A percentile compares a stretch with the other conserved stretches of the same genome.
Conservation (phyloP, 371 early-diverging fungal genomes). For the Rhizopus delemar region DNA sequence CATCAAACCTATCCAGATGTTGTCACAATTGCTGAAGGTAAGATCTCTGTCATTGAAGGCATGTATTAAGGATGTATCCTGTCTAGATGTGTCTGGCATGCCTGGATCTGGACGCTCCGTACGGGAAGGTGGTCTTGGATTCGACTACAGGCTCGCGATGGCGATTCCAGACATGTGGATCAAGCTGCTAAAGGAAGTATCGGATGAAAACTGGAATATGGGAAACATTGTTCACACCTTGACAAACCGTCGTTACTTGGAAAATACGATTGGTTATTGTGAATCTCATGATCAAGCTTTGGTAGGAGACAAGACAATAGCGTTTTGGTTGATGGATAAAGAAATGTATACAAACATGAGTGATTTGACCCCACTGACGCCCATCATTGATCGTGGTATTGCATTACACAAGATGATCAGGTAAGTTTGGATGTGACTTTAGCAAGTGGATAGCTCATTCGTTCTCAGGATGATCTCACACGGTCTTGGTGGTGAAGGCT, state of each 20-base stretch:
- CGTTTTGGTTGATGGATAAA: slow-evolving; percentile 98
- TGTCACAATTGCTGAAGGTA: slow-evolving; percentile 89
- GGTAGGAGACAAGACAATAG: slow-evolving; percentile 96
- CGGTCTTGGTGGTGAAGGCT: slow-evolving; percentile 93
- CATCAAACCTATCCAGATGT: slow-evolving; percentile 77
- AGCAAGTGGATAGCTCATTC: too few species aligned
- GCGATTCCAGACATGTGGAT: slow-evolving; percentile 99
- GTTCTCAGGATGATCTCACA: slow-evolving; percentile 74
- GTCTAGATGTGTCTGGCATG: slow-evolving; percentile 94
- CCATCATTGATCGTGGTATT: slow-evolving; percentile 92
- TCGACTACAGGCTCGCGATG: slow-evolving; percentile 96
- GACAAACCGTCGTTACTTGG: slow-evolving; percentile 88
- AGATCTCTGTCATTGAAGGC: neutral
- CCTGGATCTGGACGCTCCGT: slow-evolving; percentile 93
- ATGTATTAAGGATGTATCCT: neutral
- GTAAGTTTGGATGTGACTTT: slow-evolving; percentile 20
- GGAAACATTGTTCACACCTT: slow-evolving; percentile 82
- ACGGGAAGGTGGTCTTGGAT: slow-evolving; percentile 91
- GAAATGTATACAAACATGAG: slow-evolving; percentile 98
- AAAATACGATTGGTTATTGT: slow-evolving; percentile 89
- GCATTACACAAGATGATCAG: slow-evolving; percentile 96
- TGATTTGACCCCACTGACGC: slow-evolving; percentile 75
- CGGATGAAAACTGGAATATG: slow-evolving; percentile 95
- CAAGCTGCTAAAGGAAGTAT: slow-evolving; percentile 86
- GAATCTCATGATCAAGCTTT: slow-evolving; percentile 97